Conservation (phyloP, 2,329 filamentous ascomycete species). For the Fusarium armeniacum region DNA sequence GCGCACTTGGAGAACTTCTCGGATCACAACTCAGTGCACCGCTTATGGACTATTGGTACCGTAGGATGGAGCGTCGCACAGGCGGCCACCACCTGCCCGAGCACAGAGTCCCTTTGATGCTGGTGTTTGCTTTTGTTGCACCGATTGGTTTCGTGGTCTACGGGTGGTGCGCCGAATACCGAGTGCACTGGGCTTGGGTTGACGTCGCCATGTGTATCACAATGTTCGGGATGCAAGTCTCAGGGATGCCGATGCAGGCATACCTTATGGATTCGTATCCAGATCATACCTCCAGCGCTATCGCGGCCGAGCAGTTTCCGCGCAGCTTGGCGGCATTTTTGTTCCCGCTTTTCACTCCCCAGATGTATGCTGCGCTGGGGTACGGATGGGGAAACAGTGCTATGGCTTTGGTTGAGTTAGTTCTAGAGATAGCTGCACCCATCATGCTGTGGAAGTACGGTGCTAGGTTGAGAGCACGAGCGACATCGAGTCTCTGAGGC, state of each 20-base stretch:
- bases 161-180: conserved; percentile 59
- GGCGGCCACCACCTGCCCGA: conserved; percentile 42
- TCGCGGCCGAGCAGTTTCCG: conserved; percentile 63
- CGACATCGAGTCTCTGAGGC: conserved; percentile 16
- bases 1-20: conserved; percentile 72
- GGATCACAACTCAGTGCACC: conserved; percentile 64
- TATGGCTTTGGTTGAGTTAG: conserved; percentile 57
- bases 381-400: conserved; percentile 59
- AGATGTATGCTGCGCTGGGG: conserved; percentile 54
- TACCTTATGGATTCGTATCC: conserved; percentile 63
- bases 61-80: conserved; percentile 37
- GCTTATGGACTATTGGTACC: conserved; percentile 59
- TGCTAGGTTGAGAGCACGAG: conserved; percentile 48
- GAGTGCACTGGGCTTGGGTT: conserved; percentile 56
- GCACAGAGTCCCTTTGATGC: conserved; percentile 47
- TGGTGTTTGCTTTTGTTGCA: conserved; percentile 60
- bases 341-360: conserved; percentile 65
- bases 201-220: conserved; percentile 55
- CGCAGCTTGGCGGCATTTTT: conserved; percentile 62
- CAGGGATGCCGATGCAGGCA: conserved; percentile 52
- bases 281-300: conserved; percentile 62
- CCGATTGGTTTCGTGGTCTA: conserved; percentile 58
- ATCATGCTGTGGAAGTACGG: conserved; percentile 60
- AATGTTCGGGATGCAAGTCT: conserved; percentile 53
- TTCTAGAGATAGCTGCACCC: conserved; percentile 54